Evolutionary conservation across 1,139 yeast species (phyloP), one percentile per base, ranked within the genome.

Genomic region (Lodderomyces theae): DNA sequence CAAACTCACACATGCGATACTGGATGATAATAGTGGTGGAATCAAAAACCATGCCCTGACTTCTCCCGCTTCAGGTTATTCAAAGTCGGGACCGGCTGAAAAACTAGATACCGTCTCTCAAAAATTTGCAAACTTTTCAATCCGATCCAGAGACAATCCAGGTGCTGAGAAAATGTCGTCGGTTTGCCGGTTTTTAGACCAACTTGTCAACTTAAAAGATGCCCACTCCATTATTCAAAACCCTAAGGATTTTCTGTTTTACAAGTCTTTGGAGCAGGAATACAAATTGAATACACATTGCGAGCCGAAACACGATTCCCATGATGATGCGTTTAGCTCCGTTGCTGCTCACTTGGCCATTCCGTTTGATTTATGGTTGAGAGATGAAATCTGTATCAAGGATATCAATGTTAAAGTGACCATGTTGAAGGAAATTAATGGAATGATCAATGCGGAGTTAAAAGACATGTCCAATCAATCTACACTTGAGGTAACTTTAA

Each of bases 341-440:
- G 56, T 71, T 2, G 52, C 53, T 2, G 52, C 31, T 8, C 31
- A 28, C 12, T 28, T 28, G 18, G 18, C 31, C 15, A 28, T 71
- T 12, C 74, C 77, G 1, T 44, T 46, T n/a, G 74, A 70, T 43
- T 46, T 69, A 18, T 72, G 77, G 77, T 51, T 66, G 23, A 52
- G 53, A 35, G 66, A 64, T 22, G 66, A 64, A 23, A 54, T 70
- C 2, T 44, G 50, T 19, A 57, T 71, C 19, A 58, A 60, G 37
- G 69, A 69, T 41, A 46, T 60, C 41, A 63, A 61, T 40, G 55
- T 67, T 32, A 72, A 72, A 49, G 55, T 57, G 12, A 53, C 65
- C 8, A 51, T 71, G 46, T 52, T 72, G 36, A 52, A 50, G 15
- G 76, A 71, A 37, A 57, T 69, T 22, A 69, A 64, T 48, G 40